A percentile compares a stretch with the other conserved stretches of the same genome.
These are phyloP conservation scores for Heterobasidion parviporum DNA, from an alignment of 1,284 basidiomycete species.

Conservation along the genomic window DNA sequence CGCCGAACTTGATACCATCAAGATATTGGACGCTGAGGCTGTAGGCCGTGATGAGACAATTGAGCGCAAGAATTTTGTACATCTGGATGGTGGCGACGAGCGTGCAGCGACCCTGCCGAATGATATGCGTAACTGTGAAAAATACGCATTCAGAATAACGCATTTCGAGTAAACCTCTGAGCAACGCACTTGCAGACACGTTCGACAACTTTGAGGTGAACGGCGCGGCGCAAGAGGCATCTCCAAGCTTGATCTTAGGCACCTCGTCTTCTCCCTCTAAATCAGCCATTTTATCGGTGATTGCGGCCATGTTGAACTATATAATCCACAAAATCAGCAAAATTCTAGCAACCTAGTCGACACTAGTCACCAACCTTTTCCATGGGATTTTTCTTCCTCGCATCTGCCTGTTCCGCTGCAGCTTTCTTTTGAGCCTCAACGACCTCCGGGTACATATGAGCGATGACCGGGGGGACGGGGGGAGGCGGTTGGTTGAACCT, in stretches of 20 bases:
- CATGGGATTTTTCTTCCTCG: constrained; percentile 78
- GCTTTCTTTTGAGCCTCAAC: constrained; percentile 86
- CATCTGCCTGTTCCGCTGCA: constrained; percentile 50
- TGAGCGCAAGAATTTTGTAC: constrained; percentile 97
- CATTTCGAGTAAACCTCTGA: neutral
- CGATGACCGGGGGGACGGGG: constrained; percentile 78
- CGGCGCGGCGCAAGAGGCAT: constrained; percentile 92
- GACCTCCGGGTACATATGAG: constrained; percentile 79
- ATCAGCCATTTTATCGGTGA: constrained; percentile 85
- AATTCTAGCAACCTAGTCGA: neutral
- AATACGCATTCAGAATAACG: neutral
- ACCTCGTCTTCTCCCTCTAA: constrained; percentile 91
- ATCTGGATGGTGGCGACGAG: constrained; percentile 96
- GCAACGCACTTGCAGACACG: constrained; percentile 76
- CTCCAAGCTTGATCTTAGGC: constrained; percentile 94
- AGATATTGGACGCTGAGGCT: constrained; percentile 93
- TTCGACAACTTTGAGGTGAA: constrained; percentile 95
- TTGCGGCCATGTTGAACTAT: constrained; percentile 81
- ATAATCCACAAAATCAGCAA: constrained; percentile 1
- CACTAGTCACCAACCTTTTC: constrained; percentile 58
- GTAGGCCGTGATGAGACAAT: constrained; percentile 94
- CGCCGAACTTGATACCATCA: constrained; percentile 96
- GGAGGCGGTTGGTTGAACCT: constrained; percentile 90
- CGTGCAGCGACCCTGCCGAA: constrained; percentile 93
- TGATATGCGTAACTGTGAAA: constrained; percentile 79